Base-by-base conservation (phyloP, 768 basidiomycete genomes). In the Pleurotus pulmonarius region DNA sequence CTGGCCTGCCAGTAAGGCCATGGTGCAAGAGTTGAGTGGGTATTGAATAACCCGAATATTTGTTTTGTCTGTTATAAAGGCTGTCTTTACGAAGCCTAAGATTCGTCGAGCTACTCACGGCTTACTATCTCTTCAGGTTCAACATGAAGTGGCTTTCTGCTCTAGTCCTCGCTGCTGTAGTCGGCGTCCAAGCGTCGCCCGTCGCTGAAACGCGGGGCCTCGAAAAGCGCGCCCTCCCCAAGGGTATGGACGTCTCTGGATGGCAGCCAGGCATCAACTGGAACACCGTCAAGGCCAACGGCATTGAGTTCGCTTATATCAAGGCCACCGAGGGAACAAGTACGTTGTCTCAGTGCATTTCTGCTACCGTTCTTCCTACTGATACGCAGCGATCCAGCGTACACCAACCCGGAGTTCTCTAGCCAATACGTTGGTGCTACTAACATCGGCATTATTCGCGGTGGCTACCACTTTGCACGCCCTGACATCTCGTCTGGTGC, bases 261-360 rank as follows among this genome's bases (percentile, higher is more conserved):
- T 78, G 70, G 46, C 84, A 86, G 58, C 62, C 73, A 11, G 63
- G 59, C 59, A 66, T 87, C 39, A 69, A 85, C 64, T 86, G 83
- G 83, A 69, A 62, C 39, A 71, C 74, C 2, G 79, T 84, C 59
- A 75, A 70, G 58, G 64, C 74, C 11, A 80, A 80, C 58, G 85
- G 82, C 3, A 65, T 85, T 29, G 56, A 70, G 11, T 87, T 85
- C 61, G 81, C 70, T 2, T 87, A 76, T 63, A 86, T 87, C 76
- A 87, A 87, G 64, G 86, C 85, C 7, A 87, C 85, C 2, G 85
- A 87, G 64, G 80, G 80, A 7, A 83, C 74, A n/a, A 63, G 82
- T 83, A 49, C 56, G 72, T 62, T 6, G 44, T 12, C 5, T 37
- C 41, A 22, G 44, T 44, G 29, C 12, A 11, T 16, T 25, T 41